These are phyloP conservation scores for apple (Malus domestica) DNA, from an alignment of 306 rosid species.

Conservation along the genomic window ASM211411v1 NC_041794.1:31247001-31247500, in stretches of 20 bases:
- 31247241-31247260: background rate
- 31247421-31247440: conserved; percentile 59
- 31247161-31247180: conserved; percentile 45
- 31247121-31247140: conserved; percentile 38
- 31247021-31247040: conserved; percentile 11
- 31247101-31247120: conserved; percentile 69
- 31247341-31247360: conserved; percentile 58
- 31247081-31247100: conserved; percentile 75
- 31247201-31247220: conserved; percentile 13
- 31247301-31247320: background rate
- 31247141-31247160: conserved; percentile 50
- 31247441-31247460: conserved; percentile 59
- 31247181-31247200: conserved; percentile 44
- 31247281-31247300: background rate
- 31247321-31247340: conserved; percentile 37
- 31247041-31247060: conserved; percentile 89
- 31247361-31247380: conserved; percentile 60
- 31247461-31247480: conserved; percentile 63
- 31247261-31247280: background rate
- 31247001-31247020: background rate
- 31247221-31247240: background rate
- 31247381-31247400: conserved; percentile 77
- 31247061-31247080: conserved; percentile 82
- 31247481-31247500: conserved; percentile 48
- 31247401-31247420: conserved; percentile 45